phyloP scores from a whole-genome alignment of 2,329 filamentous ascomycete species.

The Beauveria varroae region DNA sequence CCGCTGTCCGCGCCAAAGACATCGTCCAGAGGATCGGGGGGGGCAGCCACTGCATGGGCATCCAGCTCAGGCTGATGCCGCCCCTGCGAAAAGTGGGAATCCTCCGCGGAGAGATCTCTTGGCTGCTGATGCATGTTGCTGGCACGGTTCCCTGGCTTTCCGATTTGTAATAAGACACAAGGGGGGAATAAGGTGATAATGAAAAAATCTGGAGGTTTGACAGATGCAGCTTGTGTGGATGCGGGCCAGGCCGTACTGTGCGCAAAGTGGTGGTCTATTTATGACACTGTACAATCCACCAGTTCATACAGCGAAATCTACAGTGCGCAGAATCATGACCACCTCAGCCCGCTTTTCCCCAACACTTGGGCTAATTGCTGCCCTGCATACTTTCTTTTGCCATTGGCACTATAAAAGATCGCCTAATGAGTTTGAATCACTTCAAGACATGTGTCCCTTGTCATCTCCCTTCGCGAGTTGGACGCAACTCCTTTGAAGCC shows the following conservation, averaged over 20 bases:
- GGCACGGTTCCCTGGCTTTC: not conserved
- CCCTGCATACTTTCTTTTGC: conserved; percentile 10
- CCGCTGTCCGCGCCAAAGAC: conserved; percentile 25
- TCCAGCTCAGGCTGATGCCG: not conserved
- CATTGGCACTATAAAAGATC: not conserved
- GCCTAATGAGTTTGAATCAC: not conserved
- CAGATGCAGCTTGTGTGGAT: conserved; percentile 6
- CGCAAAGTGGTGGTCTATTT: no score
- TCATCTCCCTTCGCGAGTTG: not conserved
- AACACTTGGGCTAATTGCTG: not conserved
- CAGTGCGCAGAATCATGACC: conserved; percentile 5
- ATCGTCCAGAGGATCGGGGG: conserved; percentile 26
- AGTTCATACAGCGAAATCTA: not conserved
- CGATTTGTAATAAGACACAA: conserved; percentile 4
- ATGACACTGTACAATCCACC: not conserved
- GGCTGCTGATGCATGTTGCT: conserved; percentile 9
- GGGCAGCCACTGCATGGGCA: not conserved
- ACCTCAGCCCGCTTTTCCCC: not conserved
- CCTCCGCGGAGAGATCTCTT: conserved; percentile 6
- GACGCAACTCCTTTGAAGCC: not conserved
- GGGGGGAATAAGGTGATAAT: conserved; percentile 1
- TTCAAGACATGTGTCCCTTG: conserved; percentile 7
- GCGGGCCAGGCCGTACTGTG: not conserved
- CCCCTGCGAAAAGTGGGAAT: conserved; percentile 7
- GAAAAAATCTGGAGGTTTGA: conserved; percentile 3